A percentile compares a stretch with the other conserved stretches of the same genome.
Evolutionary conservation across 129 eudicot genomes (phyloP).

Genomic region (Silybum marianum): DNA sequence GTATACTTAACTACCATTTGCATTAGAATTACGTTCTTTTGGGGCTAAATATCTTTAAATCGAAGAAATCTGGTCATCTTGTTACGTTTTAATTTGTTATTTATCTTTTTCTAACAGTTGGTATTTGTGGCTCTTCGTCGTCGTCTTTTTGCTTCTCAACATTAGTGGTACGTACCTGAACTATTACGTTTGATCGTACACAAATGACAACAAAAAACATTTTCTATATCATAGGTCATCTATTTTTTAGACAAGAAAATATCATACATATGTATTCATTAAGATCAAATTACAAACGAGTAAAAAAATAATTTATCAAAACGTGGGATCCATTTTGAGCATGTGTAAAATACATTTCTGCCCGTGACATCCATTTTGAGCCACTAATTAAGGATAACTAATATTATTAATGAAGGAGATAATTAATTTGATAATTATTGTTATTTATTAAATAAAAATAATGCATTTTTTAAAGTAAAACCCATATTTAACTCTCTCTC

Average conservation of each 20-base stretch:
- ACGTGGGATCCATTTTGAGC: too few relatives aligned
- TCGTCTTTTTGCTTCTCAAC: slow-evolving; percentile 79
- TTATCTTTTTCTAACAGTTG: slow-evolving; percentile 53
- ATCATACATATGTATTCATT: not conserved
- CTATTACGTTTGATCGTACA: not conserved
- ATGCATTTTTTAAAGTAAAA: too few relatives aligned
- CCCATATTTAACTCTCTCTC: too few relatives aligned
- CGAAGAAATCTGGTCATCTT: not conserved
- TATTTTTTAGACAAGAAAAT: not conserved
- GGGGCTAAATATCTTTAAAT: not conserved
- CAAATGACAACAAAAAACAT: not conserved
- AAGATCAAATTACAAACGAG: not conserved
- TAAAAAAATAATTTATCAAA: not conserved
- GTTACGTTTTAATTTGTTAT: not conserved
- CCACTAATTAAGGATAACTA: too few relatives aligned
- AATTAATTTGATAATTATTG: too few relatives aligned
- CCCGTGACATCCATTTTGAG: too few relatives aligned
- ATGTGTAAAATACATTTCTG: too few relatives aligned
- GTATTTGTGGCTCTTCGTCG: slow-evolving; percentile 94
- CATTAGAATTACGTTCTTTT: not conserved
- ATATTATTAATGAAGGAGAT: too few relatives aligned
- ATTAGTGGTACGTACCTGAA: slow-evolving; percentile 50
- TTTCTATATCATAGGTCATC: not conserved
- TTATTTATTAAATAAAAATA: too few relatives aligned
- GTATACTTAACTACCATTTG: slow-evolving; percentile 8